Percentiles rank a stretch among this genome's conserved stretches.
phyloP scores from a whole-genome alignment of 805 yeast species.

The Huiozyma sinensis region DNA sequence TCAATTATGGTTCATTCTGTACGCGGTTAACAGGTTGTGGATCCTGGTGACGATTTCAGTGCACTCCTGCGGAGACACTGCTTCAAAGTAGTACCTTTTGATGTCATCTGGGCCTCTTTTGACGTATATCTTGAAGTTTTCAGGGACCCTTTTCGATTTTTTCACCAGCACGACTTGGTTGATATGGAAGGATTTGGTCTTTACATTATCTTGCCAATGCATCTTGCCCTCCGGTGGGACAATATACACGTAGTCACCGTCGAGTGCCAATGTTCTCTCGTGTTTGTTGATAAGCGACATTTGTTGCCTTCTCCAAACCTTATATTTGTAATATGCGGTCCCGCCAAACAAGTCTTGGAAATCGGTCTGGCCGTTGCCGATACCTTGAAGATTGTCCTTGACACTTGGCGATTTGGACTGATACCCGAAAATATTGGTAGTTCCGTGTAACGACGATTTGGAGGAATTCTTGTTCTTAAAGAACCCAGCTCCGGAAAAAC shows the following conservation, averaged over 20 bases:
- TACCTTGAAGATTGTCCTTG: constrained; percentile 4
- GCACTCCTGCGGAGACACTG: constrained; percentile 48
- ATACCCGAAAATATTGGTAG: constrained; percentile 9
- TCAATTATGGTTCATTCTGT: constrained; percentile 32
- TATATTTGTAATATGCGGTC: constrained; percentile 64
- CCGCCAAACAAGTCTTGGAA: constrained; percentile 32
- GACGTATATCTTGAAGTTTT: constrained; percentile 72
- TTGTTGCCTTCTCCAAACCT: constrained; percentile 81
- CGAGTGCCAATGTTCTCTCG: constrained; percentile 76
- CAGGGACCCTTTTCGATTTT: constrained; percentile 64
- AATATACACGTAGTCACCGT: constrained; percentile 87
- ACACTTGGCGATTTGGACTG: constrained; percentile 10
- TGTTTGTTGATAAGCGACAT: constrained; percentile 65
- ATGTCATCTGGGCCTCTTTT: constrained; percentile 50
- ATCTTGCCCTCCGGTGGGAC: constrained; percentile 71
- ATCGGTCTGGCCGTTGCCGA: neutral
- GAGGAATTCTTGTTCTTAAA: constrained; percentile 29
- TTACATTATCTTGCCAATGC: constrained; percentile 61
- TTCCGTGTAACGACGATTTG: constrained; percentile 22
- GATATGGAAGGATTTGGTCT: constrained; percentile 80
- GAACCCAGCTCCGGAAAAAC: constrained; percentile 14
- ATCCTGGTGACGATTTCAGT: constrained; percentile 69
- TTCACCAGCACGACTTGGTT: constrained; percentile 66
- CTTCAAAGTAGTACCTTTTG: constrained; percentile 83
- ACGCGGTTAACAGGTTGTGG: constrained; percentile 44